Percentiles rank a stretch among this genome's conserved stretches.
These are phyloP conservation scores for Hanseniaspora meyeri DNA, from an alignment of 805 yeast genomes.

Conservation along the genomic window DNA sequence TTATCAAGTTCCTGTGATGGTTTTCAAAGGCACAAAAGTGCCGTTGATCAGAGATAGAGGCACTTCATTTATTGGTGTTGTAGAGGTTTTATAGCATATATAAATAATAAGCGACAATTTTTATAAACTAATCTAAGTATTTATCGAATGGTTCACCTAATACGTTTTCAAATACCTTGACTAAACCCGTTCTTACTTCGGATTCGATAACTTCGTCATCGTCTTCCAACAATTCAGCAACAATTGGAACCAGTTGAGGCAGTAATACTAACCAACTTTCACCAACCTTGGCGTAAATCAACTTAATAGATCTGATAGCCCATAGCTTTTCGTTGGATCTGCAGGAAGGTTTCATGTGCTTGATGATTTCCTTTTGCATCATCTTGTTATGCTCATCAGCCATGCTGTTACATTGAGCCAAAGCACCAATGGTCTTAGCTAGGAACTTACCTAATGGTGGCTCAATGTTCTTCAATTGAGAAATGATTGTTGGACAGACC, in stretches of 20 bases:
- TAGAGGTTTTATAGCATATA: slow-evolving; percentile 2
- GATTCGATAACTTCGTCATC: slow-evolving; percentile 87
- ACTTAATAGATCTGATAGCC: slow-evolving; percentile 69
- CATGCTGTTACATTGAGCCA: slow-evolving; percentile 58
- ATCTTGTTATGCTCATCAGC: slow-evolving; percentile 62
- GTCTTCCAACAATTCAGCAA: slow-evolving; percentile 90
- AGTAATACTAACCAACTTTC: slow-evolving; percentile 84
- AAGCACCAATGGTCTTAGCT: slow-evolving; percentile 65
- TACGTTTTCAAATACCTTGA: slow-evolving; percentile 80
- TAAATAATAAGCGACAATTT: neutral
- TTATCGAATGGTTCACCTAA: slow-evolving; percentile 90
- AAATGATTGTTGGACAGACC: slow-evolving; percentile 48
- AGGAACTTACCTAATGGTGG: slow-evolving; percentile 65
- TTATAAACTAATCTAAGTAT: slow-evolving; percentile 37
- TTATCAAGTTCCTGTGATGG: slow-evolving; percentile 5
- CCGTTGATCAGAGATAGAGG: neutral
- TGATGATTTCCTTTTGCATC: slow-evolving; percentile 50
- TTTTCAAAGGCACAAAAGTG: slow-evolving; percentile 7
- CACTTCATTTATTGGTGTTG: slow-evolving; percentile 8
- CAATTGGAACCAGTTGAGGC: slow-evolving; percentile 89
- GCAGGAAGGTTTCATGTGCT: slow-evolving; percentile 56
- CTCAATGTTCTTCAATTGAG: slow-evolving; percentile 58
- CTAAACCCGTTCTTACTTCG: slow-evolving; percentile 82
- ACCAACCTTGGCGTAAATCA: slow-evolving; percentile 80
- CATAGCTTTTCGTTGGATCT: slow-evolving; percentile 52